phyloP scores from a whole-genome alignment of 1,139 yeast species.

The Lodderomyces metapsilosis region DNA sequence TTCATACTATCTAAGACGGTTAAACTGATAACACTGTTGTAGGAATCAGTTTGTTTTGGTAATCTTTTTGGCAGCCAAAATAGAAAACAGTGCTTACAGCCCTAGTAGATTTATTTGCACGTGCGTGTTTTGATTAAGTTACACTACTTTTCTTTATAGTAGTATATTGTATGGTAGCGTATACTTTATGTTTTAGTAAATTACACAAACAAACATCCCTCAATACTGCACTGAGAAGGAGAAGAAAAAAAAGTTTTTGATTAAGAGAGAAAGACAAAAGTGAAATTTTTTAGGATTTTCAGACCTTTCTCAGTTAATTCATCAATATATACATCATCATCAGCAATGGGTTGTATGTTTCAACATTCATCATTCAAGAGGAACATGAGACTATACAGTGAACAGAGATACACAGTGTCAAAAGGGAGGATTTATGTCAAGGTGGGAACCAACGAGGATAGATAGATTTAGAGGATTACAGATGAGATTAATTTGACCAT shows the following conservation, averaged over 20 bases:
- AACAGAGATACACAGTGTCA: background rate
- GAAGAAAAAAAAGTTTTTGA: background rate
- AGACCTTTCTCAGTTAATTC: conserved; percentile 1
- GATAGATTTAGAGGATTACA: too few species aligned
- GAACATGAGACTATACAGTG: background rate
- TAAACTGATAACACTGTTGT: too few species aligned
- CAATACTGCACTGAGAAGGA: too few species aligned
- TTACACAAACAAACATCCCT: too few species aligned
- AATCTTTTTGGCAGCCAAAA: background rate
- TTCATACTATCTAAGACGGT: too few species aligned
- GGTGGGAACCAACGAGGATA: too few species aligned
- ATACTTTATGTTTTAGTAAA: too few species aligned
- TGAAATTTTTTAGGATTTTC: background rate
- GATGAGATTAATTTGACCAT: too few species aligned
- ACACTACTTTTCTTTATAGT: too few species aligned
- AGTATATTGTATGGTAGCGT: too few species aligned
- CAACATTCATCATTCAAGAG: conserved; percentile 6
- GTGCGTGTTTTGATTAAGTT: background rate
- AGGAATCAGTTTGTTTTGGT: background rate
- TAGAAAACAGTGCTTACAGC: background rate
- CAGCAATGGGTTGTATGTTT: conserved; percentile 15
- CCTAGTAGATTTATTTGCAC: background rate
- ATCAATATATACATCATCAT: background rate
- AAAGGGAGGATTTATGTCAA: too few species aligned
- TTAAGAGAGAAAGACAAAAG: background rate